Conservation (phyloP, 352 stramenopile species). For the Phytophthora lateralis region DNA sequence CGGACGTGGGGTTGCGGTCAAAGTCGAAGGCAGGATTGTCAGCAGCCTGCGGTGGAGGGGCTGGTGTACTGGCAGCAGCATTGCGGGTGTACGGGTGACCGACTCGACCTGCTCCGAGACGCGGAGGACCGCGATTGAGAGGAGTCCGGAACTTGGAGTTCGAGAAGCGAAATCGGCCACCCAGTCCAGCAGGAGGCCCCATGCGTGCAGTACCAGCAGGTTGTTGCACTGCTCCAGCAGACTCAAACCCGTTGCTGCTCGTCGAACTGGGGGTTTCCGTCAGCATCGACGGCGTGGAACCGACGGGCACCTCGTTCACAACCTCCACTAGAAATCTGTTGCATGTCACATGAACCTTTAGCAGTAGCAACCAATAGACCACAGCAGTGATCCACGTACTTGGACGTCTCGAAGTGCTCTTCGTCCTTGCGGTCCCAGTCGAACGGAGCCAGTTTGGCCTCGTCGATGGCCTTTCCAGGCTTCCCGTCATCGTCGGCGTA, state of each 20-base stretch:
- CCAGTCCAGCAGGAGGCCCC: constrained; percentile 10
- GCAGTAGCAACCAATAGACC: not conserved
- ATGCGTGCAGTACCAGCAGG: not conserved
- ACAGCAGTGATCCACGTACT: constrained; percentile 36
- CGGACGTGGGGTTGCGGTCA: constrained; percentile 54
- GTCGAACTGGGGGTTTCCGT: constrained; percentile 2
- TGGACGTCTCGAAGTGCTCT: constrained; percentile 57
- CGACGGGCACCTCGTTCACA: constrained; percentile 62
- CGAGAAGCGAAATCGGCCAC: constrained; percentile 13
- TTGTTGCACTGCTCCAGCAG: constrained; percentile 1
- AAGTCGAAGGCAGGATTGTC: constrained; percentile 52
- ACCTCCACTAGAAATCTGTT: constrained; percentile 76
- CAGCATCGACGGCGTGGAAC: constrained; percentile 8
- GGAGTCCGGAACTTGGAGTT: constrained; percentile 46
- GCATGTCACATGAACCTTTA: constrained; percentile 1
- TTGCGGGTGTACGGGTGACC: constrained; percentile 24
- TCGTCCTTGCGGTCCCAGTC: constrained; percentile 74
- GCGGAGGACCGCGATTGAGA: constrained; percentile 16
- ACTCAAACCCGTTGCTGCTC: constrained; percentile 7
- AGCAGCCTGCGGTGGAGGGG: not conserved
- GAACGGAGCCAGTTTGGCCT: constrained; percentile 50
- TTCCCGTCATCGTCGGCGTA: constrained; percentile 51
- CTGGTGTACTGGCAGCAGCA: not conserved
- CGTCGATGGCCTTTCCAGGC: constrained; percentile 62
- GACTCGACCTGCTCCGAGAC: constrained; percentile 12